phyloP scores from a whole-genome alignment of 371 early-diverging fungal species.

The Mortierella sp. region DNA sequence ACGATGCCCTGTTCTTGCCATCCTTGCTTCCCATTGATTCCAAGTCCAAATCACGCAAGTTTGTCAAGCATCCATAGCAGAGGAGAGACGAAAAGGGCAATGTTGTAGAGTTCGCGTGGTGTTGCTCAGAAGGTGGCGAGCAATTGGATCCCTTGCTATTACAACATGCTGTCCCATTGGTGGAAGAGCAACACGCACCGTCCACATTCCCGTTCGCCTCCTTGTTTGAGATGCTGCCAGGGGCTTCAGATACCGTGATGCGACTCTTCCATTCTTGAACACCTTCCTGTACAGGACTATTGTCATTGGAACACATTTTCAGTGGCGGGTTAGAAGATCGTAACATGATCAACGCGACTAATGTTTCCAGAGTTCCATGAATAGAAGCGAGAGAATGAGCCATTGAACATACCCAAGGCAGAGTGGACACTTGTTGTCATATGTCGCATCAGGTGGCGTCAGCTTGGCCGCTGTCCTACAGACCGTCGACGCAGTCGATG shows the following conservation, averaged over 20 bases:
- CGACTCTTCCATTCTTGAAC: slow-evolving; percentile 65
- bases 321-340: background rate
- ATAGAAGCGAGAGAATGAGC: too few species aligned
- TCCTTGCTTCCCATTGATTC: slow-evolving; percentile 22
- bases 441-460: slow-evolving; percentile 59
- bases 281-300: slow-evolving; percentile 61
- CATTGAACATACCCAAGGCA: slow-evolving; percentile 66
- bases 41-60: slow-evolving; percentile 61
- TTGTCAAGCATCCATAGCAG: slow-evolving; percentile 72
- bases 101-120: background rate
- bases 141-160: slow-evolving; percentile 9
- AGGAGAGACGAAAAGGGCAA: slow-evolving; percentile 56
- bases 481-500: slow-evolving; percentile 89
- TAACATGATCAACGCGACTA: too few species aligned
- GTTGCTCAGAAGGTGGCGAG: background rate
- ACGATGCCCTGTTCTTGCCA: background rate
- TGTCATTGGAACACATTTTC: background rate
- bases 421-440: slow-evolving; percentile 61
- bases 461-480: slow-evolving; percentile 86
- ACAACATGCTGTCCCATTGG: slow-evolving; percentile 35
- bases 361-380: background rate
- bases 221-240: background rate
- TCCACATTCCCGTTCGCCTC: background rate
- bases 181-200: slow-evolving; percentile 38
- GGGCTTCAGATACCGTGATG: slow-evolving; percentile 60